Evolutionary conservation across 768 basidiomycete species (phyloP), one percentile per base, ranked within the genome.

Genomic region (Suillus lakei): DNA sequence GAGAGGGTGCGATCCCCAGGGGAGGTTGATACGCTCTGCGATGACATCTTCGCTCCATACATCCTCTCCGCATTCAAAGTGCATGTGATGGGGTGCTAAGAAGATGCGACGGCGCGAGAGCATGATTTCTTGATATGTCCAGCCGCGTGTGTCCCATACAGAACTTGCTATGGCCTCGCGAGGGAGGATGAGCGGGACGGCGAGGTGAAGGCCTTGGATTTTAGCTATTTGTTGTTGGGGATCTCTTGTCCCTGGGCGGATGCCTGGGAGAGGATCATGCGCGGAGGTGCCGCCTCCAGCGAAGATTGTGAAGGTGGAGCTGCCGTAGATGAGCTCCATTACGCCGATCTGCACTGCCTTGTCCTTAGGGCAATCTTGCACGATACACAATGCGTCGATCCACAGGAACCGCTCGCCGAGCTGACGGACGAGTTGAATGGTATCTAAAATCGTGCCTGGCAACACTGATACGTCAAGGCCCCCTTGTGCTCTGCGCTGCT

Each of bases 21-120:
- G 56, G 9, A 39, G 5, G 9, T 28, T 26, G 30, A 65, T 60
- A n/a, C 64, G 66, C 50, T 74, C 73, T 7, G 68, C 65, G 21
- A 67, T 60, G 5, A 73, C 23, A 63, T 73, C 72, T 58, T 73
- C 72, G 41, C 73, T 68, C 69, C 69, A 72, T 4, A 66, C 10
- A 16, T 74, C 73, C 39, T 36, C 23, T n/a, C 5, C 34, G 46
- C 72, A 74, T n/a, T 69, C 64, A 51, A 70, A 73, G 39, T 72
- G 72, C 3, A 73, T 13, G 23, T 73, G 69, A 18, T 74, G 43
- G 18, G 66, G 44, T 12, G 72, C 72, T 58, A 72, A 69, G 50
- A 60, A 70, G 21, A 72, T 30, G 1, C 73, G 69, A 2, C 72
- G 73, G 18, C 65, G 67, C 13, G 72, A 73, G 18, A 74, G 67